Evolutionary conservation across 164 flowering plant genomes (phyloP).

Genomic region (Magnolia sinica): DNA sequence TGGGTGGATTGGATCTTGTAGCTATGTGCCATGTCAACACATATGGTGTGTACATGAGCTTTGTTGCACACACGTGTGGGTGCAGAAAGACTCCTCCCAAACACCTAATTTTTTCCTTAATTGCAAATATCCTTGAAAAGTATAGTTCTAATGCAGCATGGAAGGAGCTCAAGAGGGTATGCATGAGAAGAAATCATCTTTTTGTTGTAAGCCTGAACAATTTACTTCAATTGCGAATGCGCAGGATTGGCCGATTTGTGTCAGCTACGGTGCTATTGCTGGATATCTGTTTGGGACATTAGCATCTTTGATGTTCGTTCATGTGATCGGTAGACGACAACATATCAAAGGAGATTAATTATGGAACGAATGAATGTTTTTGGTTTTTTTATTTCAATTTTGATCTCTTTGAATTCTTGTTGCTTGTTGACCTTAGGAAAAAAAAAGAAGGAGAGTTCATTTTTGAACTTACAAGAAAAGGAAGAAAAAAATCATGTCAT

Average conservation of each 20-base stretch:
- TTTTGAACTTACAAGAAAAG: no score
- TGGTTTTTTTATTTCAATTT: not conserved
- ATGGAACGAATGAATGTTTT: slow-evolving; percentile 28
- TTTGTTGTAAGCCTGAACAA: not conserved
- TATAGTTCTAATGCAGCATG: not conserved
- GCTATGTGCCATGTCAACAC: not conserved
- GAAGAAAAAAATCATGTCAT: not conserved
- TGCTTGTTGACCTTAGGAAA: not conserved
- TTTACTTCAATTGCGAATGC: slow-evolving; percentile 1
- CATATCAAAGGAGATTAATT: slow-evolving; percentile 44
- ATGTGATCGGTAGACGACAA: slow-evolving; percentile 17
- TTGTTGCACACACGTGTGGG: not conserved
- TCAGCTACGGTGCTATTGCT: slow-evolving; percentile 67
- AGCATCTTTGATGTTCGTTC: slow-evolving; percentile 36
- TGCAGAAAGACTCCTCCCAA: not conserved
- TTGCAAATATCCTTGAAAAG: not conserved
- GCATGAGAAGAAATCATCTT: not conserved
- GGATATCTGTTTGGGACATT: slow-evolving; percentile 64
- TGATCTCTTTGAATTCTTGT: not conserved
- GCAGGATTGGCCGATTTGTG: slow-evolving; percentile 97
- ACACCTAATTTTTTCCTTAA: not conserved
- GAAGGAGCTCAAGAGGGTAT: not conserved
- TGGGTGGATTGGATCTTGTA: not conserved
- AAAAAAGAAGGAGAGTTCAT: no score
- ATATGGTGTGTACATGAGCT: not conserved